Conservation (phyloP, 805 yeast genomes). For the Clavispora fructus region DNA sequence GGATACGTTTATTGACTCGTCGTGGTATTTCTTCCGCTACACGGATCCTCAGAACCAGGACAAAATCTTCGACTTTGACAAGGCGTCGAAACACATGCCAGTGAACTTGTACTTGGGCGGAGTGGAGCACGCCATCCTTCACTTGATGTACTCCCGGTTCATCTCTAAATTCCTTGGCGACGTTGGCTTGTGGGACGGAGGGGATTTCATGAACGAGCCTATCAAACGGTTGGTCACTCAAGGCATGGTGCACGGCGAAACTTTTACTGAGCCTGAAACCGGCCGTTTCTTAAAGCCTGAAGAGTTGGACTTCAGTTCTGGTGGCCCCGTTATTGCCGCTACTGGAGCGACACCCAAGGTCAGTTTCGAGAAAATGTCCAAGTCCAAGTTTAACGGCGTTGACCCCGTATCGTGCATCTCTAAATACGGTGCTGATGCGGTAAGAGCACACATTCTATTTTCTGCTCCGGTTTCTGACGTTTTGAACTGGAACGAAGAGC, state of each 20-base stretch:
- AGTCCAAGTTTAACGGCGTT: constrained; percentile 91
- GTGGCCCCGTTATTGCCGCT: constrained; percentile 41
- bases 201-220: constrained; percentile 65
- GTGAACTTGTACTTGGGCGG: constrained; percentile 94
- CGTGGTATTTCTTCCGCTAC: constrained; percentile 92
- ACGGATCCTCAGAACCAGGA: constrained; percentile 62
- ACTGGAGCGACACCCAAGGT: constrained; percentile 50
- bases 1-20: constrained; percentile 98
- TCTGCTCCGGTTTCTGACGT: constrained; percentile 85
- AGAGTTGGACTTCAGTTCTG: constrained; percentile 50
- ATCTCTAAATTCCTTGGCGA: constrained; percentile 71
- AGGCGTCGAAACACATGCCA: constrained; percentile 58
- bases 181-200: constrained; percentile 66
- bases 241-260: constrained; percentile 97
- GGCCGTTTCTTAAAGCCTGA: constrained; percentile 76
- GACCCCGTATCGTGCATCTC: constrained; percentile 76
- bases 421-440: constrained; percentile 87
- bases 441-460: constrained; percentile 87
- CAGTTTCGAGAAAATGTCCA: constrained; percentile 90
- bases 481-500: constrained; percentile 84
- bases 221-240: constrained; percentile 77
- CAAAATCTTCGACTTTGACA: constrained; percentile 48
- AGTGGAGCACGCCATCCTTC: constrained; percentile 93
- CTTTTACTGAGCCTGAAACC: constrained; percentile 64
- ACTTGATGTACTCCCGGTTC: constrained; percentile 81